phyloP scores from a whole-genome alignment of 2,329 filamentous ascomycete species.

The Trichoderma cornu-damae region DNA sequence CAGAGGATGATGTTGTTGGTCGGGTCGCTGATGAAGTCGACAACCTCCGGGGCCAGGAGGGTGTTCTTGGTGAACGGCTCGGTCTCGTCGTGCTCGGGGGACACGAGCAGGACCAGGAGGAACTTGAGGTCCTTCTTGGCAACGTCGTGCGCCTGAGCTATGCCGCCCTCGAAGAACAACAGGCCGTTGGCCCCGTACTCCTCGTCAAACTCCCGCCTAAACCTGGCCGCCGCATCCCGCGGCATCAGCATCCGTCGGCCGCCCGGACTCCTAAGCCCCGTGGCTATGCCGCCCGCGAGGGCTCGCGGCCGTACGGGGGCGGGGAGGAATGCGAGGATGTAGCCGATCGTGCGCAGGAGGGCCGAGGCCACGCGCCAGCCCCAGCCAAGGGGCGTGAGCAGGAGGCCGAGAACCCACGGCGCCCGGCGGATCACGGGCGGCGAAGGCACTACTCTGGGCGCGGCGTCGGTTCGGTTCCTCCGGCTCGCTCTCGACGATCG shows the following conservation, averaged over 20 bases:
- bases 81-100: constrained; percentile 92
- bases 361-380: constrained; percentile 67
- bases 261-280: constrained; percentile 54
- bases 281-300: constrained; percentile 49
- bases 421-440: constrained; percentile 63
- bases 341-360: constrained; percentile 67
- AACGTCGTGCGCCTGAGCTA: constrained; percentile 83
- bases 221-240: constrained; percentile 79
- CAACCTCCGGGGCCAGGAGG: constrained; percentile 68
- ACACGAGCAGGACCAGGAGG: constrained; percentile 79
- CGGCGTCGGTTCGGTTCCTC: constrained; percentile 51
- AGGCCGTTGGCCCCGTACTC: constrained; percentile 72
- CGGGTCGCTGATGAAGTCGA: constrained; percentile 67
- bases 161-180: constrained; percentile 80
- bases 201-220: constrained; percentile 91
- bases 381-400: constrained; percentile 77
- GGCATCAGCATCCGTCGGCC: constrained; percentile 74
- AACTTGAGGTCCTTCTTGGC: constrained; percentile 91
- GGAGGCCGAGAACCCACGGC: constrained; percentile 68
- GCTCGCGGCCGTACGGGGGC: constrained; percentile 53
- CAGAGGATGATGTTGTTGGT: constrained; percentile 79
- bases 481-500: constrained; percentile 25
- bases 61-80: constrained; percentile 76
- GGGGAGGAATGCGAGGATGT: constrained; percentile 76
- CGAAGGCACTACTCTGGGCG: constrained; percentile 79